Conservation (phyloP, 2,329 filamentous ascomycete species). For the Sphaerulina populicola region DNA sequence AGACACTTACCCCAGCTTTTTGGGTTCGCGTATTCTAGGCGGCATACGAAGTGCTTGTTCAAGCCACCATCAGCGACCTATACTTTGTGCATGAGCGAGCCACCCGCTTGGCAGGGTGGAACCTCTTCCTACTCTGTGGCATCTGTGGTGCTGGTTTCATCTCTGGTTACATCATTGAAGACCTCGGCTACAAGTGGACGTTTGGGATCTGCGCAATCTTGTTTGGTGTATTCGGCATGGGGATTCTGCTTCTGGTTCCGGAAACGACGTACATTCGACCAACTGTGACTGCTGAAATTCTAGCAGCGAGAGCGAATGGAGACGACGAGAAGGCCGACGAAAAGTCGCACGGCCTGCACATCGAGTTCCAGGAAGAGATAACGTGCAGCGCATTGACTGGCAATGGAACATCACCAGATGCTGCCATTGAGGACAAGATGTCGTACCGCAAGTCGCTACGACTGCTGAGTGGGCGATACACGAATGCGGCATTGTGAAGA, state of each 20-base stretch:
- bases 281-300: conserved; percentile 1
- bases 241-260: conserved; percentile 29
- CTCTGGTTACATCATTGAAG: conserved; percentile 36
- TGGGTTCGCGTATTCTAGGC: conserved; percentile 41
- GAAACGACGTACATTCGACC: conserved; percentile 27
- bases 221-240: conserved; percentile 29
- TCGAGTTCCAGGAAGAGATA: conserved; percentile 3
- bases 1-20: conserved; percentile 40
- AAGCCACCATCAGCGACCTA: conserved; percentile 41
- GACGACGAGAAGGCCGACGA: conserved; percentile 14
- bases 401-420: conserved; percentile 13
- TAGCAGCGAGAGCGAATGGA: conserved; percentile 10
- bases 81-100: conserved; percentile 39
- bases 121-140: conserved; percentile 36
- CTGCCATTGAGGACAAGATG: conserved; percentile 21
- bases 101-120: conserved; percentile 35
- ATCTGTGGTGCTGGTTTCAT: conserved; percentile 35
- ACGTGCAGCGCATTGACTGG: conserved; percentile 8
- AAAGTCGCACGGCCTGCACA: conserved; percentile 16
- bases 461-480: conserved; percentile 31
- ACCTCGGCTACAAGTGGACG: conserved; percentile 37
- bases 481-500: conserved; percentile 30
- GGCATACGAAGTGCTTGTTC: conserved; percentile 46
- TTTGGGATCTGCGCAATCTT: conserved; percentile 36
- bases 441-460: conserved; percentile 26